Evolutionary conservation across 73 alveolate genomes (phyloP), one percentile per base, ranked within the genome.

Genomic region (Effrenium voratum): DNA sequence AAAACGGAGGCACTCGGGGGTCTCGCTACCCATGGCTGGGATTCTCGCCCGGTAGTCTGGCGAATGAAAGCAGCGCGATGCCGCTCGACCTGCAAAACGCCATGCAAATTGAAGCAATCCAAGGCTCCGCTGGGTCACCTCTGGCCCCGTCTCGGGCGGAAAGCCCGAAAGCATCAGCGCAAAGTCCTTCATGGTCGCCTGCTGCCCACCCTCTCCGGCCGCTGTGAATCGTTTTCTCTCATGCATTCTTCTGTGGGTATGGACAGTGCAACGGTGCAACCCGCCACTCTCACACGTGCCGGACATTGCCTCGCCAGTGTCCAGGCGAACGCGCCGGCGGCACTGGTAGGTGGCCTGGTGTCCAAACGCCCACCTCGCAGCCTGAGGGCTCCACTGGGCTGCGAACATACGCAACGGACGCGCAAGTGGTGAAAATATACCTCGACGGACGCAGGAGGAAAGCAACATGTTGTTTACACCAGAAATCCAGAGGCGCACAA

Each of bases 181-280:
- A 15, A 88, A 88, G 49, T 88, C 96, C 86, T 88, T 88, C 96
- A 88, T 88, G 32, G 96, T 88, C 16, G 96, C 96, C 96, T 88
- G 86, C 72, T n/a, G n/a, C n/a, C n/a, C n/a, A n/a, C n/a, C n/a
- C n/a, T n/a, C n/a, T n/a, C n/a, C n/a, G n/a, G n/a, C n/a, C n/a
- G n/a, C n/a, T n/a, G n/a, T n/a, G n/a, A n/a, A n/a, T n/a, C n/a
- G n/a, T n/a, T n/a, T n/a, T n/a, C n/a, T n/a, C n/a, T n/a, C n/a
- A n/a, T n/a, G n/a, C n/a, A n/a, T n/a, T n/a, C n/a, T n/a, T n/a
- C n/a, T n/a, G n/a, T n/a, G n/a, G n/a, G n/a, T n/a, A n/a, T n/a
- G n/a, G n/a, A n/a, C n/a, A n/a, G n/a, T n/a, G n/a, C n/a, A n/a
- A n/a, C n/a, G n/a, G n/a, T n/a, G n/a, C n/a, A n/a, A n/a, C n/a